A percentile compares a stretch with the other conserved stretches of the same genome.
phyloP scores from a whole-genome alignment of 1,284 basidiomycete genomes.

The Takashimella tepidaria region DNA sequence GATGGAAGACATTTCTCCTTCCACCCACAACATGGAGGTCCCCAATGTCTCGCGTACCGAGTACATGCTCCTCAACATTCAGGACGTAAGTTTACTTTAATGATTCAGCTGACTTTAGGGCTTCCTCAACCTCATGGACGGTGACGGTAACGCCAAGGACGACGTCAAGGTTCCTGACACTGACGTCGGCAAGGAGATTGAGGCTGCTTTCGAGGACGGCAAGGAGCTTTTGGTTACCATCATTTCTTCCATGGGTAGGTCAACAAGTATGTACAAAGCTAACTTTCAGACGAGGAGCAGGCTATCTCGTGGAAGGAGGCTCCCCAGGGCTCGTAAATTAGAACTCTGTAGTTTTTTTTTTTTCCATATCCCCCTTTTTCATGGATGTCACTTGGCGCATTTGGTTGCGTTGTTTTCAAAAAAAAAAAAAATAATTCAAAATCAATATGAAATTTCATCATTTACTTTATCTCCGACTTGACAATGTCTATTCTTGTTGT shows the following conservation, averaged over 20 bases:
- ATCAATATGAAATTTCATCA: no score
- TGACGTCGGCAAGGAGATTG: conserved; percentile 73
- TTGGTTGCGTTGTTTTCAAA: not conserved
- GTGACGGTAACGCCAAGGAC: conserved; percentile 82
- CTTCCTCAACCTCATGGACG: conserved; percentile 91
- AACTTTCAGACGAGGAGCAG: conserved; percentile 55
- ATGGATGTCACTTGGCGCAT: not conserved
- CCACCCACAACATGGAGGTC: conserved; percentile 74
- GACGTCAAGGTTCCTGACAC: conserved; percentile 91
- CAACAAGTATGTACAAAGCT: not conserved
- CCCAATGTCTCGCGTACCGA: conserved; percentile 88
- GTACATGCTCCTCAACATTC: conserved; percentile 87
- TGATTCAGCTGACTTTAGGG: conserved; percentile 36
- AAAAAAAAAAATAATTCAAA: no score
- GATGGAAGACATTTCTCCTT: conserved; percentile 96
- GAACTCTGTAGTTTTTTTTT: conserved; percentile 3
- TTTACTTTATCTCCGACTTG: no score
- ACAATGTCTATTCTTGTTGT: conserved; percentile 27
- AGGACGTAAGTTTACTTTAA: conserved; percentile 53
- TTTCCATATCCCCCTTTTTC: not conserved
- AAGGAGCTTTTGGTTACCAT: conserved; percentile 80
- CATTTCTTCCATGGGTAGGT: conserved; percentile 81
- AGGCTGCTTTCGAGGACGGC: conserved; percentile 70
- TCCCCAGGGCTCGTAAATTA: conserved; percentile 45
- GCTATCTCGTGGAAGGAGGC: conserved; percentile 83